These are phyloP conservation scores for Cyathus olla DNA, from an alignment of 1,284 basidiomycete genomes.

Conservation along the genomic window DNA sequence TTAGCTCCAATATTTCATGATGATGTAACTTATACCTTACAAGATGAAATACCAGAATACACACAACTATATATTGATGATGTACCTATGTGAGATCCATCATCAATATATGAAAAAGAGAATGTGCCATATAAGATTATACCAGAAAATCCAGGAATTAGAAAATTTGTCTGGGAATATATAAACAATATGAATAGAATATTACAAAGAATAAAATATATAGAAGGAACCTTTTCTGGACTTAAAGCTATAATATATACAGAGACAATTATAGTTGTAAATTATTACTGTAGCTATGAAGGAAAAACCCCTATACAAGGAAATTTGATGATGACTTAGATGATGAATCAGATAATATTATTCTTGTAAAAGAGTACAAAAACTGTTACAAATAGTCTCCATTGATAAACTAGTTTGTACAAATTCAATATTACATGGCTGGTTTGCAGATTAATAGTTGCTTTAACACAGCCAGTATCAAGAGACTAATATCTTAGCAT, in stretches of 20 bases:
- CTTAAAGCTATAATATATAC: conserved; percentile 18
- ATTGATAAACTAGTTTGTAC: no score
- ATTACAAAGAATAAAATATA: conserved; percentile 29
- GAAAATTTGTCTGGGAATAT: conserved; percentile 47
- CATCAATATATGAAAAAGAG: conserved; percentile 21
- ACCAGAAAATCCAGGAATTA: conserved; percentile 37
- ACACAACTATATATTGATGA: conserved; percentile 46
- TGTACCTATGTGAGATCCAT: conserved; percentile 36
- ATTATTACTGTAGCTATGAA: conserved; percentile 29
- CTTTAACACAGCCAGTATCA: no score
- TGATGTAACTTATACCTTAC: conserved; percentile 44
- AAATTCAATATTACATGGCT: no score
- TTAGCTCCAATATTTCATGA: conserved; percentile 49
- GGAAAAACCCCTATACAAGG: conserved; percentile 20
- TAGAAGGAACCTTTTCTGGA: conserved; percentile 20
- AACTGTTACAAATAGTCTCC: no score
- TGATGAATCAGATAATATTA: not conserved
- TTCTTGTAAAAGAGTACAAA: not conserved
- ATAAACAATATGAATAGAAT: conserved; percentile 29
- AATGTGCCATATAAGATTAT: conserved; percentile 35
- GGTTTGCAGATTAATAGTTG: no score
- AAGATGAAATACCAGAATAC: conserved; percentile 45
- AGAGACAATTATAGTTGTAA: conserved; percentile 23
- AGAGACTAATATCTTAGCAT: no score
- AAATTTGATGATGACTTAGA: not conserved